A percentile compares a stretch with the other conserved stretches of the same genome.
Evolutionary conservation across 306 rosid species (phyloP).

Genomic region (Ceratonia siliqua): DNA sequence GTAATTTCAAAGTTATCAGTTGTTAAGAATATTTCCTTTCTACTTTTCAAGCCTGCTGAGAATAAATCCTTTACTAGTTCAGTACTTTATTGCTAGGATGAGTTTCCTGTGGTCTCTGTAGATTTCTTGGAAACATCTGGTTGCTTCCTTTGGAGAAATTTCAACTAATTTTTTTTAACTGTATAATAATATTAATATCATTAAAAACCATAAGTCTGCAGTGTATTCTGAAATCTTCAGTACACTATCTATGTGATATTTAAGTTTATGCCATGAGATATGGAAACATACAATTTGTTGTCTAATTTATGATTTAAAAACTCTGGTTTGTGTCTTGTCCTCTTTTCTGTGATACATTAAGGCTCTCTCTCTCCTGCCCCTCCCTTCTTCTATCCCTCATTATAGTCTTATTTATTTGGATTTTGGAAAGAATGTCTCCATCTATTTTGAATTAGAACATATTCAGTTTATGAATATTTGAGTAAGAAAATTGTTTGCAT

Average conservation of each 20-base stretch:
- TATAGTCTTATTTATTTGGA: background rate
- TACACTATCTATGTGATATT: background rate
- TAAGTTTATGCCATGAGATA: background rate
- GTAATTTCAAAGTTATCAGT: slow-evolving; percentile 3
- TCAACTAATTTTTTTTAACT: background rate
- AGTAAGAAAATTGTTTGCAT: background rate
- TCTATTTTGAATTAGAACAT: background rate
- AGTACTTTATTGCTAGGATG: background rate
- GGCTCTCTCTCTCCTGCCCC: no score
- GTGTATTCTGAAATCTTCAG: slow-evolving; percentile 31
- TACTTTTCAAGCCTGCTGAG: slow-evolving; percentile 5
- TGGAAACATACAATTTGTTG: background rate
- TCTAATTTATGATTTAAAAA: slow-evolving; percentile 1
- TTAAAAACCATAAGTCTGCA: slow-evolving; percentile 14
- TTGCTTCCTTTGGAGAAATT: slow-evolving; percentile 13
- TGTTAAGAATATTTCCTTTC: slow-evolving; percentile 29
- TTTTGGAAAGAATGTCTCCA: background rate
- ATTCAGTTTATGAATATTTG: background rate
- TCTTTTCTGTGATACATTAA: background rate
- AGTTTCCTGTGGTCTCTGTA: background rate
- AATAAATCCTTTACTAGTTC: background rate
- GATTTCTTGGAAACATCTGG: background rate
- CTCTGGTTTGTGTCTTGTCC: background rate
- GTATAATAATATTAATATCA: background rate
- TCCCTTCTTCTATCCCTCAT: background rate